Base-by-base conservation (phyloP, 176 grass and related monocot species). In the Olyra latifolia region DNA sequence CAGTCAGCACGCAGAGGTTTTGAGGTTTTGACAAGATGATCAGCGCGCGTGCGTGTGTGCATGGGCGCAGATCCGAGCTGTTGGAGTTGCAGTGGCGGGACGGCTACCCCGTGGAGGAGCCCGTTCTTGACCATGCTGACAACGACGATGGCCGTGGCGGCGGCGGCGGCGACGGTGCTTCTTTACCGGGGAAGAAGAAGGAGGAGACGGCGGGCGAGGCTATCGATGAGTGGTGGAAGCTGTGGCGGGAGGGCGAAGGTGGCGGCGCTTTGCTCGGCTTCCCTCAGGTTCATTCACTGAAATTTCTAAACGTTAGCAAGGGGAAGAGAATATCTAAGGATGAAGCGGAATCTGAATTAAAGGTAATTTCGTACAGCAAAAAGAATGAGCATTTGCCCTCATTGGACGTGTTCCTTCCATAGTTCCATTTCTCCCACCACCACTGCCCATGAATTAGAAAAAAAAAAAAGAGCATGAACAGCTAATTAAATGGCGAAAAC, bases 161-260 rank as follows among this genome's bases (percentile, higher is more conserved):
- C n/a, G 71, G 39, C 19, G 30, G 5, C 30, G 71, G 24, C n/a
- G 12, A 6, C 2, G 23, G 4, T 42, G 1, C 48, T 14, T 39
- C 71, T 14, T 23, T 29, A 0, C 49, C 71, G 2, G 48, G 1
- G 0, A 4, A 32, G 47, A 72, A 10, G 43, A 70, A 19, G 44
- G 15, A 14, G 19, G 0, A 14, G 44, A 9, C 1, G 3, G 69
- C 0, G 28, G 70, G 72, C 13, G 53, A 59, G n/a, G n/a, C n/a
- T n/a, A n/a, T n/a, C n/a, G n/a, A 17, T n/a, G 72, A 75, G 38
- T 43, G 72, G 72, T 75, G 72, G 72, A 75, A 57, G 54, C 13
- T 56, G 40, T 76, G 56, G 74, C 13, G 40, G 5, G 74, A 76
- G 40, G 56, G 39, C 55, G 55, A 62, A 29, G 59, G 56, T 0